A percentile compares a stretch with the other conserved stretches of the same genome.
Conservation (phyloP, 2,329 filamentous ascomycete genomes). For the Cladosporium sp. region DNA sequence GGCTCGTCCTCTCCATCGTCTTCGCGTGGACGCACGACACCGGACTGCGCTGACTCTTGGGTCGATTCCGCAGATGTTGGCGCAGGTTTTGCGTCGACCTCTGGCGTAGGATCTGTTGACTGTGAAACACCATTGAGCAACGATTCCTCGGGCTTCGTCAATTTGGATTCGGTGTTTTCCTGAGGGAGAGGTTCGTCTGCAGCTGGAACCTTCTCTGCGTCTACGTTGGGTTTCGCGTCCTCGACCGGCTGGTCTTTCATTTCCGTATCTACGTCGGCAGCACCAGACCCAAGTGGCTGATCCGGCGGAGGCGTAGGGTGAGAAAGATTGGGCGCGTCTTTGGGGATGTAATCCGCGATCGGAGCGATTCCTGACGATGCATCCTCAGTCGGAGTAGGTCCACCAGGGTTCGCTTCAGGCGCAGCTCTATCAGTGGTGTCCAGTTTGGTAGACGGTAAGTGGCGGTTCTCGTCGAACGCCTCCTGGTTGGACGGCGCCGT, state of each 20-base stretch:
- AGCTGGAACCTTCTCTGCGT: constrained; percentile 5
- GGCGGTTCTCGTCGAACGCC: constrained; percentile 13
- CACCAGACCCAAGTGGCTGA: constrained; percentile 32
- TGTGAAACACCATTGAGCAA: constrained; percentile 8
- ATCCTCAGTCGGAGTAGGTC: constrained; percentile 34
- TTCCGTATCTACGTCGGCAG: constrained; percentile 23
- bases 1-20: constrained; percentile 62
- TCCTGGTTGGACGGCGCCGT: constrained; percentile 5
- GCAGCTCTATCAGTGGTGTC: constrained; percentile 19
- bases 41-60: constrained; percentile 28
- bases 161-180: constrained; percentile 1
- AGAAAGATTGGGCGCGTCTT: constrained; percentile 34
- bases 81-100: constrained; percentile 3
- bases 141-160: constrained; percentile 8
- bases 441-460: constrained; percentile 5
- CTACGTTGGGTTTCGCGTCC: constrained; percentile 11
- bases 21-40: constrained; percentile 63
- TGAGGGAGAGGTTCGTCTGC: constrained; percentile 5
- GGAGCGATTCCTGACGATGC: constrained; percentile 39
- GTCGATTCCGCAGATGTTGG: constrained; percentile 2
- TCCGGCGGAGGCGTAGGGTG: constrained; percentile 38
- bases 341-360: constrained; percentile 37
- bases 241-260: constrained; percentile 18
- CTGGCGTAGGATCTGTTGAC: constrained; percentile 2
- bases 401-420: constrained; percentile 23